Conservation (phyloP, 2,329 filamentous ascomycete species). For the Pseudogymnoascus sp. region DNA sequence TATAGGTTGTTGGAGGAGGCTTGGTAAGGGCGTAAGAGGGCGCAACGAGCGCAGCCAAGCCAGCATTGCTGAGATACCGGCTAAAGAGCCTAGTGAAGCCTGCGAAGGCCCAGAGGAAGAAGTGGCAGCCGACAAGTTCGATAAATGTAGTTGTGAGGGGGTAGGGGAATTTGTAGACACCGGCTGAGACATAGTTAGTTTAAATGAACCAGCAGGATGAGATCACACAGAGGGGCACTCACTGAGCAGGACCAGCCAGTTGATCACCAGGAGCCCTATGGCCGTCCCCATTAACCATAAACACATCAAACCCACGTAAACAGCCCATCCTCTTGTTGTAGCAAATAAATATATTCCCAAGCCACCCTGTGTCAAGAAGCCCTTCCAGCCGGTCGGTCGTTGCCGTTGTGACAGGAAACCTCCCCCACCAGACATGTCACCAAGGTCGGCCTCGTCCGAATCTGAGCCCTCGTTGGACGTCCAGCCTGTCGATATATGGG, state of each 20-base stretch:
- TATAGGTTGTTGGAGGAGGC: conserved; percentile 30
- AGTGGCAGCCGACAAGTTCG: conserved; percentile 43
- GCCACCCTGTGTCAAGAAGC: conserved; percentile 34
- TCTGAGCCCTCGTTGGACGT: conserved; percentile 34
- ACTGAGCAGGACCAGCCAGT: conserved; percentile 43
- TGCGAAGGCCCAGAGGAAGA: conserved; percentile 39
- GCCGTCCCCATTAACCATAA: conserved; percentile 41
- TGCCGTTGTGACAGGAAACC: conserved; percentile 22
- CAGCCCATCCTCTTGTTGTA: conserved; percentile 39
- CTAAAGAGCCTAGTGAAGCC: conserved; percentile 40
- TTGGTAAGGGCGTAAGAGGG: conserved; percentile 29
- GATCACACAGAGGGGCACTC: conserved; percentile 20
- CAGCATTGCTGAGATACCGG: conserved; percentile 31
- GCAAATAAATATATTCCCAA: conserved; percentile 42
- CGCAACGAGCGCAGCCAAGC: conserved; percentile 35
- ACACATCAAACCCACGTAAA: conserved; percentile 40
- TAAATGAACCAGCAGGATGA: not conserved
- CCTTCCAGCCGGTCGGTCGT: conserved; percentile 27
- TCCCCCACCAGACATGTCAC: conserved; percentile 31
- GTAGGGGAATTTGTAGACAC: conserved; percentile 45
- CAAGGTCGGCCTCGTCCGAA: conserved; percentile 39
- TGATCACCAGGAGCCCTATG: conserved; percentile 42
- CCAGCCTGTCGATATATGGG: conserved; percentile 37
- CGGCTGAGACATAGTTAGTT: conserved; percentile 28
- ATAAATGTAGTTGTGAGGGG: conserved; percentile 44